phyloP scores from a whole-genome alignment of 2,329 filamentous ascomycete species.

The Phialemonium atrogriseum region DNA sequence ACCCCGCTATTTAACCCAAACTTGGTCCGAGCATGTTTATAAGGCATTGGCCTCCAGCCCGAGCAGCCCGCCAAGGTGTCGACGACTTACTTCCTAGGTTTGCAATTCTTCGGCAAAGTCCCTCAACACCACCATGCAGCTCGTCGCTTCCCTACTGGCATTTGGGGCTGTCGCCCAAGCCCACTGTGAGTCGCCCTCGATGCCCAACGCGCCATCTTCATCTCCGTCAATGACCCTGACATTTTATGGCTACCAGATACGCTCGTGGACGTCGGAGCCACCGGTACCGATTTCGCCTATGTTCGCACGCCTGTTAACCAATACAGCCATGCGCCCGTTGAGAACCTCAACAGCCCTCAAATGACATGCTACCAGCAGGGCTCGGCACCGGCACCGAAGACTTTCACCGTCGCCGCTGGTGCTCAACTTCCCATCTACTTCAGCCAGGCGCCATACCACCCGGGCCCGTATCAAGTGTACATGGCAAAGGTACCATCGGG shows the following conservation, averaged over 20 bases:
- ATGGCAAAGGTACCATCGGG: constrained; percentile 1
- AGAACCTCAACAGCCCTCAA: constrained; percentile 16
- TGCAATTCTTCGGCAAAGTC: too few relatives aligned
- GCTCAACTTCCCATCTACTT: constrained; percentile 22
- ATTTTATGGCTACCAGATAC: constrained; percentile 23
- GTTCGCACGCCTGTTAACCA: constrained; percentile 28
- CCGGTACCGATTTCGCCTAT: constrained; percentile 19
- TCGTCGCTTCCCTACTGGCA: too few relatives aligned
- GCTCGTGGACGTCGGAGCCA: constrained; percentile 17
- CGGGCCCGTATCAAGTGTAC: constrained; percentile 1
- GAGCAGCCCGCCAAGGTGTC: too few relatives aligned
- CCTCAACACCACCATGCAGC: too few relatives aligned
- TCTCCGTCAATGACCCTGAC: neutral
- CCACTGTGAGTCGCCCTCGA: constrained; percentile 10
- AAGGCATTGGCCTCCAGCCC: too few relatives aligned
- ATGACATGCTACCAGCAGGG: constrained; percentile 16
- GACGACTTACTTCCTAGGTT: too few relatives aligned
- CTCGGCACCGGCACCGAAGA: constrained; percentile 11
- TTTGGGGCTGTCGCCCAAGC: too few relatives aligned
- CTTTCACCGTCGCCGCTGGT: constrained; percentile 23
- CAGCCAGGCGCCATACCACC: constrained; percentile 19
- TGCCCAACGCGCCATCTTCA: neutral
- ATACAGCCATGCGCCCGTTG: constrained; percentile 24
- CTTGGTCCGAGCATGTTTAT: too few relatives aligned
- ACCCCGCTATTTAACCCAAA: too few relatives aligned